Evolutionary conservation across 768 basidiomycete genomes (phyloP), one percentile per base, ranked within the genome.

Genomic region (Asterophora parasitica): DNA sequence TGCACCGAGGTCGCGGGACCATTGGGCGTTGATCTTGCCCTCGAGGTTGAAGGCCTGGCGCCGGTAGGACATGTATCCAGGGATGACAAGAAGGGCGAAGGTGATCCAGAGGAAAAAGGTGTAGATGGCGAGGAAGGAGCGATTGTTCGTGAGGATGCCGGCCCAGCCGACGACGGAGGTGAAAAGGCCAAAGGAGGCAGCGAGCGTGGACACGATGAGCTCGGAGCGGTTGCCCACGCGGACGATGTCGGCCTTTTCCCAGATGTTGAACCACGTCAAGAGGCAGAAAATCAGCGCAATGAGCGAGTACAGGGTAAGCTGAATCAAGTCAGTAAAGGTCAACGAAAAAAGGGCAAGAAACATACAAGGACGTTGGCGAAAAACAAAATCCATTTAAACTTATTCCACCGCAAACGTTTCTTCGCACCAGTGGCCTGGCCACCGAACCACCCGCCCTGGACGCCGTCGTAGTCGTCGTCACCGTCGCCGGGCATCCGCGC

Each of bases 101-200:
- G 78, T 78, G 60, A 85, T 61, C 89, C 88, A 92, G 44, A 83
- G 76, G 37, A 85, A 60, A 65, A 89, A 84, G 57, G 87, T 74
- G 69, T 89, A 91, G 50, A 80, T 64, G 16, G 88, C 85, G 52
- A 91, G 80, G 77, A 92, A 89, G 46, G 78, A 68, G 43, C 90
- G 87, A 64, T 90, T 89, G 76, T 92, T 92, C 58, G 90, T 79
- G 27, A 92, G 72, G 62, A 91, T 82, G 26, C 89, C 89, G 19
- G 88, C 77, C 79, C 82, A 90, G 46, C 89, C 90, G 53, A 90
- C 69, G 51, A 88, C 56, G 31, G 85, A 77, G 28, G 88, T 85
- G 52, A 88, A 61, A 32, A 85, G 63, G 19, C 78, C 82, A 7
- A 83, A 52, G 19, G 68, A 61, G 2, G 83, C 78, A 4, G 85